Evolutionary conservation across 1,284 basidiomycete species (phyloP).

Genomic region (Pascua sp.): DNA sequence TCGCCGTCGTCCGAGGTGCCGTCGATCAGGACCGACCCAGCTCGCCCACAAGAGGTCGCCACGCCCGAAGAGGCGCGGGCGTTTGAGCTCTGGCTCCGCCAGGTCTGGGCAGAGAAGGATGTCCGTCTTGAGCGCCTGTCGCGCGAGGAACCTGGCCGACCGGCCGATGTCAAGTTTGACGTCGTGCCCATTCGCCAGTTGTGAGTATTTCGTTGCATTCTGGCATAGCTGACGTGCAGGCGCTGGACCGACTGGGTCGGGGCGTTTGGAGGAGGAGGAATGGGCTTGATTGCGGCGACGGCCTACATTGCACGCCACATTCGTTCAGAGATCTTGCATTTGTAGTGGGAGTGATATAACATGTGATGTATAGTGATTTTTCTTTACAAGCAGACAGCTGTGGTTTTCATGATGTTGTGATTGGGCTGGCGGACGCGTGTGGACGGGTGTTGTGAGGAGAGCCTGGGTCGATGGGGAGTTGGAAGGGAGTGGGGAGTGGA

Average conservation of each 20-base stretch:
- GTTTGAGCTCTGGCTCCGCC: slow-evolving; percentile 81
- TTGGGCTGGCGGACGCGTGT: background rate
- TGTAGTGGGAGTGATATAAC: background rate
- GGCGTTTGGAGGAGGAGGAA: slow-evolving; percentile 36
- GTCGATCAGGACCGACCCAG: slow-evolving; percentile 16
- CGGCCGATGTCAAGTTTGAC: background rate
- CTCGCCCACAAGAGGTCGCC: slow-evolving; percentile 39
- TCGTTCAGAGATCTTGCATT: background rate
- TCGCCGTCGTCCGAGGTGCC: slow-evolving; percentile 23
- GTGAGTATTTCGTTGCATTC: slow-evolving; percentile 21
- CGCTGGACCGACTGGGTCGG: slow-evolving; percentile 35
- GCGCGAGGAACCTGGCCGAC: background rate
- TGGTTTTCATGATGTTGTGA: slow-evolving; percentile 5
- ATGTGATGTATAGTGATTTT: background rate
- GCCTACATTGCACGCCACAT: too few relatives aligned
- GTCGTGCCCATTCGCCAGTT: slow-evolving; percentile 31
- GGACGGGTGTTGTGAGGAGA: background rate
- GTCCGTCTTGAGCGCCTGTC: slow-evolving; percentile 63
- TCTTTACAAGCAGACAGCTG: background rate
- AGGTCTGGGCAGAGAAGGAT: slow-evolving; percentile 82
- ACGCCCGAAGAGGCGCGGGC: slow-evolving; percentile 62
- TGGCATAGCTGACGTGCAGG: slow-evolving; percentile 16
- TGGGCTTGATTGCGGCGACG: slow-evolving; percentile 17
- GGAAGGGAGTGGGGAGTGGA: background rate
- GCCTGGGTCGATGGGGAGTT: background rate